Evolutionary conservation across 148 eudicot genomes (phyloP).

Genomic region (Polygonum aviculare): DNA sequence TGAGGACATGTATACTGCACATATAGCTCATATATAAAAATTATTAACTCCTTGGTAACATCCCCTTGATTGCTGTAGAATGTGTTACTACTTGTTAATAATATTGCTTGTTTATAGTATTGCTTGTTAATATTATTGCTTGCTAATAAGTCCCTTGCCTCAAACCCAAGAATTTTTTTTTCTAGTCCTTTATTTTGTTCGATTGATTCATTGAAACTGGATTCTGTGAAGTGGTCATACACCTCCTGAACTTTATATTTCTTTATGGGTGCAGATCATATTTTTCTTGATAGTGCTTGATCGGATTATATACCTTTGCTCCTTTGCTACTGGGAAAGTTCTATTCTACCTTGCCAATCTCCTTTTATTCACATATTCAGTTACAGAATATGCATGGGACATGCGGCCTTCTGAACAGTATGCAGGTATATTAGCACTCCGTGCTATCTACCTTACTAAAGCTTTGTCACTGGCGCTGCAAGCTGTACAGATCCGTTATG

Average conservation of each 20-base stretch:
- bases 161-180: background rate
- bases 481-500: conserved; percentile 94
- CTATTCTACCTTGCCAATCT: conserved; percentile 86
- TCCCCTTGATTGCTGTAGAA: background rate
- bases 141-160: background rate
- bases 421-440: conserved; percentile 73
- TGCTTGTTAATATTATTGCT: background rate
- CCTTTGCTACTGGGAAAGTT: conserved; percentile 89
- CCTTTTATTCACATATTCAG: conserved; percentile 74
- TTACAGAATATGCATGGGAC: conserved; percentile 86
- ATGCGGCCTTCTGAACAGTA: conserved; percentile 64
- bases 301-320: conserved; percentile 90
- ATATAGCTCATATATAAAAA: background rate
- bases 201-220: background rate
- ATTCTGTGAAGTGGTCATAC: background rate
- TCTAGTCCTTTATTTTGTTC: background rate
- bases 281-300: conserved; percentile 98
- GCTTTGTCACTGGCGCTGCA: conserved; percentile 87
- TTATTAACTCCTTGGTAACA: background rate
- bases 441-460: conserved; percentile 86
- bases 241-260: conserved; percentile 13
- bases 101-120: background rate
- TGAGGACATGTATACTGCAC: background rate
- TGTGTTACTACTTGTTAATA: background rate
- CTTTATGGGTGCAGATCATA: conserved; percentile 58